Evolutionary conservation across 352 stramenopile species (phyloP), one percentile per base, ranked within the genome.

Genomic region (Pythium aquatile): DNA sequence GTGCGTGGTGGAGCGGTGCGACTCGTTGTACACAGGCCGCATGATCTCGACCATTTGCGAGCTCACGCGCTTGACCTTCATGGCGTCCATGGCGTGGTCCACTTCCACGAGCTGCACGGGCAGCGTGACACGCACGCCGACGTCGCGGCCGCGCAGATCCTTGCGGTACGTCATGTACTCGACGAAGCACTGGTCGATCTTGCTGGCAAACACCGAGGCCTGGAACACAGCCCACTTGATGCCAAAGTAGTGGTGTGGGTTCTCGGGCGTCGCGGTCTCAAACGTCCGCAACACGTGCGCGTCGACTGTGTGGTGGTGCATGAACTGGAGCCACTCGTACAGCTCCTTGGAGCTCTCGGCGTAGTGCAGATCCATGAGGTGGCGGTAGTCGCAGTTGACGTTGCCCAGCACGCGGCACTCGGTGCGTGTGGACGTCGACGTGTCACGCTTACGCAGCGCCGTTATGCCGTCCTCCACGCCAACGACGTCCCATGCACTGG

Each of bases 171-270:
- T 76, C 42, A 93, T 80, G 63, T 90, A 92, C 70, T 94, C 86
- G 39, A 94, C 63, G 56, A 81, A 91, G 56, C 78, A 85, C 58
- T 80, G 78, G 73, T 94, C 81, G 35, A 78, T 73, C 58, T 90
- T 90, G 37, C 75, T 74, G 16, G 83, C 72, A 52, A 92, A 78
- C 58, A 78, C 65, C 16, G 78, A 78, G 40, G 79, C 75, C 46
- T 83, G 74, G 37, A 91, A 60, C 54, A 81, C 90, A 30, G 84
- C 66, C 86, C 86, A 94, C 63, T 94, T 94, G 75, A 94, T 83
- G 46, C 86, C 86, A 58, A 94, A 67, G 47, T 93, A 94, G 55
- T 78, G 24, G 49, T 86, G 73, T 1, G 76, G 61, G 8, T 57
- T 66, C 3, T 57, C 33, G 1, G 35, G n/a, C 37, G 69, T 65